Conservation (phyloP, 768 basidiomycete species). For the Austroboletus festivus region DNA sequence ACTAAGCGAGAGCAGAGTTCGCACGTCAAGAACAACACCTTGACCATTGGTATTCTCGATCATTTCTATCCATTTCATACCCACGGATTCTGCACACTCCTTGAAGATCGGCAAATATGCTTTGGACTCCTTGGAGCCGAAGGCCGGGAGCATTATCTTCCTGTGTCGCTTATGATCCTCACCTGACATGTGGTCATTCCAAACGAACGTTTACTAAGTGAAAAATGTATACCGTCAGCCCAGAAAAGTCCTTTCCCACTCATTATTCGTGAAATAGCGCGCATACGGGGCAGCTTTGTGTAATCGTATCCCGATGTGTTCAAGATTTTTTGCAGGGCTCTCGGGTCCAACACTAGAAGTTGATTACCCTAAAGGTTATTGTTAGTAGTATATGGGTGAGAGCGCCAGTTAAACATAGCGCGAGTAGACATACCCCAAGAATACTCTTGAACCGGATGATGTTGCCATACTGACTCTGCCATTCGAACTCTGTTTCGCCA, state of each 20-base stretch:
- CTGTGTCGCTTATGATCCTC: slow-evolving; percentile 51
- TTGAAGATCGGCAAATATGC: slow-evolving; percentile 49
- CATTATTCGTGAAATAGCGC: slow-evolving; percentile 11
- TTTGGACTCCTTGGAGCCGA: slow-evolving; percentile 50
- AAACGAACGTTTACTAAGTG: background rate
- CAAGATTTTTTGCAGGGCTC: slow-evolving; percentile 40
- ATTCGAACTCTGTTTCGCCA: background rate
- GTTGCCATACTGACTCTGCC: background rate
- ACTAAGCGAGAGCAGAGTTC: slow-evolving; percentile 37
- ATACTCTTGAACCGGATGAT: background rate
- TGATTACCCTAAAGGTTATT: slow-evolving; percentile 38
- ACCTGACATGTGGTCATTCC: slow-evolving; percentile 15
- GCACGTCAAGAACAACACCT: slow-evolving; percentile 21
- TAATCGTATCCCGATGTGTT: slow-evolving; percentile 44
- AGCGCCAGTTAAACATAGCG: background rate
- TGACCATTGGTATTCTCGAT: slow-evolving; percentile 5
- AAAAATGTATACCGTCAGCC: slow-evolving; percentile 36
- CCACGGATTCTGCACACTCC: slow-evolving; percentile 30
- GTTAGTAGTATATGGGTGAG: background rate
- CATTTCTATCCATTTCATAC: slow-evolving; percentile 23
- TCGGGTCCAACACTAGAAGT: slow-evolving; percentile 47
- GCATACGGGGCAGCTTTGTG: slow-evolving; percentile 33
- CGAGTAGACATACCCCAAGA: background rate
- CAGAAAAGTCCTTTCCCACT: slow-evolving; percentile 38
- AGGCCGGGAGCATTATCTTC: slow-evolving; percentile 54